Conservation (phyloP, 306 rosid species). For the Phaseolus lunatus region DNA sequence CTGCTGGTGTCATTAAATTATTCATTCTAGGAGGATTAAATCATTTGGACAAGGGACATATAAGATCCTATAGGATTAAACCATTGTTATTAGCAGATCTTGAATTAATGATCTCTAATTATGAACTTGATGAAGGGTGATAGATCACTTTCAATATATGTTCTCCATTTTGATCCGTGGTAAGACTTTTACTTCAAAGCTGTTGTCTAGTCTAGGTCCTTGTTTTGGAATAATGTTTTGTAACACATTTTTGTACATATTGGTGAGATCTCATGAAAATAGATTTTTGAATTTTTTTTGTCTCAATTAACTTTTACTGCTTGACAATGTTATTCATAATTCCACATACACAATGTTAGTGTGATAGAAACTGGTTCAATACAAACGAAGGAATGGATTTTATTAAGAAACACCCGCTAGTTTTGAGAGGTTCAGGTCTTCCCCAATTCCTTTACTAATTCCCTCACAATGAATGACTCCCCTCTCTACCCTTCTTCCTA, state of each 20-base stretch:
- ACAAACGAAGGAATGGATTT: too few species aligned
- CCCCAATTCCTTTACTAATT: background rate
- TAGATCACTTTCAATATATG: background rate
- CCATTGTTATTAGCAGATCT: too few species aligned
- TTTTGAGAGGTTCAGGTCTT: background rate
- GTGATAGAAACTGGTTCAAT: background rate
- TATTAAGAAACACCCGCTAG: background rate
- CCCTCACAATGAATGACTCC: too few species aligned
- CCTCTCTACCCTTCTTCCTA: too few species aligned
- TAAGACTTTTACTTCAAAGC: background rate
- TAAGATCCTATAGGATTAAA: background rate
- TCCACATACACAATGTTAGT: too few species aligned
- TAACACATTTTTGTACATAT: too few species aligned
- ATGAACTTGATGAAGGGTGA: background rate
- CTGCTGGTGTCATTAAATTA: constrained; percentile 32
- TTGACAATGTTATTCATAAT: background rate
- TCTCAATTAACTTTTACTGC: background rate
- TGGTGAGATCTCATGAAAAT: background rate
- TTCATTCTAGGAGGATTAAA: constrained; percentile 23
- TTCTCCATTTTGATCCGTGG: background rate
- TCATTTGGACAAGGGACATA: too few species aligned
- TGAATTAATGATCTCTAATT: background rate
- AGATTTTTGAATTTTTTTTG: background rate
- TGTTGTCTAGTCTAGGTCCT: background rate
- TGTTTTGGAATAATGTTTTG: too few species aligned